A percentile compares a stretch with the other conserved stretches of the same genome.
Evolutionary conservation across 2,329 filamentous ascomycete species (phyloP).

Genomic region (Helminthosporium solani): DNA sequence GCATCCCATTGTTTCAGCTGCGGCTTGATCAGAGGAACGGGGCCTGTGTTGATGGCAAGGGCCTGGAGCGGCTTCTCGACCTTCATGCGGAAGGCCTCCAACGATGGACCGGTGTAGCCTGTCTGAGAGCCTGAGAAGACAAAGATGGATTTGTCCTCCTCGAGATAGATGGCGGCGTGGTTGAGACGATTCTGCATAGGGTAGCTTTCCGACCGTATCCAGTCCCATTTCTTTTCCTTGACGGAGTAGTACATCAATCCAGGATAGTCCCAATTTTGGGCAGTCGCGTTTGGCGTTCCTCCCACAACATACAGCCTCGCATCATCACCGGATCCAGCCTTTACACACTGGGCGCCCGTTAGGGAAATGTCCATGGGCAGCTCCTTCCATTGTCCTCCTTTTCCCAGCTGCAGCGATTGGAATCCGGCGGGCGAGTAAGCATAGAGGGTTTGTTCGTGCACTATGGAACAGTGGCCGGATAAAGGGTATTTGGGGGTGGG

Average conservation of each 20-base stretch:
- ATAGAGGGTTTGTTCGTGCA: constrained; percentile 81
- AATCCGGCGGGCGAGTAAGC: constrained; percentile 76
- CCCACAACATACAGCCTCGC: constrained; percentile 79
- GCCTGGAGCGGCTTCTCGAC: constrained; percentile 66
- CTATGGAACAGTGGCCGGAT: constrained; percentile 76
- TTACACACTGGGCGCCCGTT: constrained; percentile 74
- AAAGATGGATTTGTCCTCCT: constrained; percentile 68
- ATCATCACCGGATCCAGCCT: constrained; percentile 55
- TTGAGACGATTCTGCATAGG: constrained; percentile 68
- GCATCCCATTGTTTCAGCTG: constrained; percentile 74
- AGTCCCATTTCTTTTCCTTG: constrained; percentile 58
- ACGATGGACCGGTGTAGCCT: constrained; percentile 56
- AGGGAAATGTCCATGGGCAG: constrained; percentile 68
- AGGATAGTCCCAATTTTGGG: constrained; percentile 56
- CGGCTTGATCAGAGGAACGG: constrained; percentile 66
- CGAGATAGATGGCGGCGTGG: constrained; percentile 76
- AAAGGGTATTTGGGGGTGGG: constrained; percentile 70
- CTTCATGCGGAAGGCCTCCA: constrained; percentile 73
- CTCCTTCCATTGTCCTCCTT: constrained; percentile 70
- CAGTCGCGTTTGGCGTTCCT: constrained; percentile 52
- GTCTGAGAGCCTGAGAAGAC: constrained; percentile 76
- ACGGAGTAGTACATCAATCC: constrained; percentile 74
- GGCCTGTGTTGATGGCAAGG: constrained; percentile 49
- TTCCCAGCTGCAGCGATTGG: constrained; percentile 67
- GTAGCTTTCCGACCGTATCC: constrained; percentile 50